Evolutionary conservation across 495 filamentous ascomycete species (phyloP).

Genomic region (Cladorrhinum samala): DNA sequence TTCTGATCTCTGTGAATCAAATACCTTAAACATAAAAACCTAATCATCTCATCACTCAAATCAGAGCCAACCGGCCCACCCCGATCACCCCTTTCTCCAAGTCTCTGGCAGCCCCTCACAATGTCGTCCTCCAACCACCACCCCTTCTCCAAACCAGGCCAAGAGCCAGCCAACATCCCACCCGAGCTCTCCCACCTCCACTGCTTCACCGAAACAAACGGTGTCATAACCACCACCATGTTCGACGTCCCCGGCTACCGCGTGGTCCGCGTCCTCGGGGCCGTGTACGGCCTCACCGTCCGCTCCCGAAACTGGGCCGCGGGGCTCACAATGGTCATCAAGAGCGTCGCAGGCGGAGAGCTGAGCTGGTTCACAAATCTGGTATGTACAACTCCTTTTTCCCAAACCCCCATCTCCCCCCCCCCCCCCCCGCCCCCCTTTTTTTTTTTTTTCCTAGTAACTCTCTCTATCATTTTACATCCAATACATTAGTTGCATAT

Average conservation of each 20-base stretch:
- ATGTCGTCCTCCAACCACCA: constrained; percentile 19
- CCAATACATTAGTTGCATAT: background rate
- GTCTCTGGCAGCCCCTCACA: too few species aligned
- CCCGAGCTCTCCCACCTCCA: constrained; percentile 35
- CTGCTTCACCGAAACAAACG: constrained; percentile 57
- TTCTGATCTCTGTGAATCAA: too few species aligned
- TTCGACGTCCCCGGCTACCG: constrained; percentile 53
- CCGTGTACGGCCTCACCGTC: constrained; percentile 54
- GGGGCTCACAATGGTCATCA: constrained; percentile 40
- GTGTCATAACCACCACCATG: constrained; percentile 50
- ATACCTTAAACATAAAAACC: too few species aligned
- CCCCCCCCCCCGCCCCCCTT: too few species aligned
- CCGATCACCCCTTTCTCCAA: too few species aligned
- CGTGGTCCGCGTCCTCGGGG: constrained; percentile 49
- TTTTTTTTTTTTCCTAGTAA: too few species aligned
- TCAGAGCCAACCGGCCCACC: too few species aligned
- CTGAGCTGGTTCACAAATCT: constrained; percentile 51
- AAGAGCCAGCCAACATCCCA: constrained; percentile 26
- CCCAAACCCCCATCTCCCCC: too few species aligned
- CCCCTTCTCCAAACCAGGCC: constrained; percentile 8
- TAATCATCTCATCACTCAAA: too few species aligned
- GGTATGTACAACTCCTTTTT: too few species aligned
- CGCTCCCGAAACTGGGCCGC: constrained; percentile 48
- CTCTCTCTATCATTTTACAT: background rate
- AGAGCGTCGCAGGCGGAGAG: constrained; percentile 51